Base-by-base conservation (phyloP, 192 early-diverging fungal genomes). In the Mortierella claussenii region DNA sequence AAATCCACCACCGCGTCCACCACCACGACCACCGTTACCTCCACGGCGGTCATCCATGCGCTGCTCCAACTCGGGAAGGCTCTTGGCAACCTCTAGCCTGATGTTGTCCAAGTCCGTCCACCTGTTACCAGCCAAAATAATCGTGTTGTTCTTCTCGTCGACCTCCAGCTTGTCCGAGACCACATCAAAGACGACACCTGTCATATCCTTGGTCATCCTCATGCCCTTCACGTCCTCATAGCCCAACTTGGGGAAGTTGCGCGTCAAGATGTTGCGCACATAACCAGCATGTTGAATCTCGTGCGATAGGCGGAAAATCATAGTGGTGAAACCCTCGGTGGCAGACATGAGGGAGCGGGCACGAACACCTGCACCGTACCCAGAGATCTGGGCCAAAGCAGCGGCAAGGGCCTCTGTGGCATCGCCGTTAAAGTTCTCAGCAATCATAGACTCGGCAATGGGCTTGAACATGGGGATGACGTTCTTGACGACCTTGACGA, bases 151-250 rank as follows among this genome's bases (percentile, higher is more conserved):
- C 53, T 90, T 86, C 26, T 81, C 66, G 42, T 79, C 74, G 10
- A 90, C 63, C 62, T 92, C 84, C 27, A 95, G 75, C 70, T 96
- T 91, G 33, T 80, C 75, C 2, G 87, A 79, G 27, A 80, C 79
- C 26, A 98, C 80, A 85, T 98, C 97, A 43, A 93, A 93, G n/a
- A 95, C 92, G 24, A 93, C 92, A 44, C 94, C 91, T 64, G 37
- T 83, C 59, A 80, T 86, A 46, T 97, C 97, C 60, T 88, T 91
- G 61, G 86, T 89, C 85, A 97, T 92, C 42, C 93, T 86, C 93
- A 94, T 96, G 52, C 84, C 83, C 55, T 81, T 85, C 53, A 92
- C 88, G 66, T 93, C 93, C 50, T 89, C 90, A 34, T 89, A 93
- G 6, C 78, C 68, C 21, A 98, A 73, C 32, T 82, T 84, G 9